phyloP scores from a whole-genome alignment of 1,284 basidiomycete genomes.

The Schizophyllum amplum region DNA sequence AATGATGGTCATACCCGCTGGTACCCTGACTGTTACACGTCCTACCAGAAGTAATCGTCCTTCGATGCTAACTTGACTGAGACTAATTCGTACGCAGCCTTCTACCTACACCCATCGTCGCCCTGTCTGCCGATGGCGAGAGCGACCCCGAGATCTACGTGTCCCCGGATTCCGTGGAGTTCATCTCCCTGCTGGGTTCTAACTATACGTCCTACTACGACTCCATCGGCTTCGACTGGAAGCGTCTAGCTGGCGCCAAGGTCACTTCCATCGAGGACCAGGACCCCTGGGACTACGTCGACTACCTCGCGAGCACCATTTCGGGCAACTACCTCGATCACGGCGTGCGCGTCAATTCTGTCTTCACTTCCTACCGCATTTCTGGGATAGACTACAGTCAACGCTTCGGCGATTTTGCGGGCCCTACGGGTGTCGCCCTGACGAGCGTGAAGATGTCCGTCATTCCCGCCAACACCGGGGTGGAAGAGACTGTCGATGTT shows the following conservation, averaged over 20 bases:
- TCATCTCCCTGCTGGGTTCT: conserved; percentile 36
- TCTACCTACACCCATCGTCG: conserved; percentile 50
- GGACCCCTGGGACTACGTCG: conserved; percentile 48
- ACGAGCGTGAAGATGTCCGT: conserved; percentile 38
- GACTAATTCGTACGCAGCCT: conserved; percentile 50
- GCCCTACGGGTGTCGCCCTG: conserved; percentile 39
- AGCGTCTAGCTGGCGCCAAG: conserved; percentile 50
- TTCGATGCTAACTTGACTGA: conserved; percentile 32
- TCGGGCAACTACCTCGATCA: conserved; percentile 59
- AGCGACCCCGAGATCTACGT: conserved; percentile 36
- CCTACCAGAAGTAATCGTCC: conserved; percentile 28
- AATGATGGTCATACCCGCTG: conserved; percentile 61
- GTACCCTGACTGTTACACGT: conserved; percentile 12
- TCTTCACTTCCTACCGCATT: conserved; percentile 53
- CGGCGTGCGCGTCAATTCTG: conserved; percentile 55
- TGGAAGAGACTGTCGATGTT: conserved; percentile 39
- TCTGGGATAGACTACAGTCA: conserved; percentile 39
- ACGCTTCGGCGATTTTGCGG: conserved; percentile 52
- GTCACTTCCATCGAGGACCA: conserved; percentile 47
- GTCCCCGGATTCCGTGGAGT: conserved; percentile 45
- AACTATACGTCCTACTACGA: conserved; percentile 43
- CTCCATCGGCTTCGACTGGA: conserved; percentile 37
- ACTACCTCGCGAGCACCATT: conserved; percentile 45
- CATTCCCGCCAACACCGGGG: conserved; percentile 37
- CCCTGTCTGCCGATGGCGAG: conserved; percentile 19